A percentile compares a stretch with the other conserved stretches of the same genome.
These are phyloP conservation scores for Suillus subaureus DNA, from an alignment of 768 basidiomycete species.

Conservation along the genomic window DNA sequence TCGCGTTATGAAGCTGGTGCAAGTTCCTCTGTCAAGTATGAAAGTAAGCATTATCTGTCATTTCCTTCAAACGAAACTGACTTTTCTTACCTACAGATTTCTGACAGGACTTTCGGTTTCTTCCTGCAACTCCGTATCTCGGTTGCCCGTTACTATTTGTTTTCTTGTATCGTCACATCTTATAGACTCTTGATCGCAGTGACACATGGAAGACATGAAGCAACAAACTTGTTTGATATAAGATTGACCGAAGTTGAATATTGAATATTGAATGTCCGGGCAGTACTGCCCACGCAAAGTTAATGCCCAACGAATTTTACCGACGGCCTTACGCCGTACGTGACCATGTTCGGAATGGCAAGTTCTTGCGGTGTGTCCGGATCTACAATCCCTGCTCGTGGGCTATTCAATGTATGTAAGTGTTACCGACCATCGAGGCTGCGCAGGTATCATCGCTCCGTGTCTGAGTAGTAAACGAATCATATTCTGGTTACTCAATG, in stretches of 20 bases:
- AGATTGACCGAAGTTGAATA: no score
- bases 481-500: not conserved
- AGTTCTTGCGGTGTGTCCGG: not conserved
- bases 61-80: no score
- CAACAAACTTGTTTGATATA: no score
- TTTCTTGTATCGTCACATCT: no score
- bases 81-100: no score
- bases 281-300: slow-evolving; percentile 9
- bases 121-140: no score
- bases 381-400: not conserved
- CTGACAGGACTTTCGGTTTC: no score
- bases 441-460: not conserved
- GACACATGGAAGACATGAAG: slow-evolving; percentile 27
- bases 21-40: no score
- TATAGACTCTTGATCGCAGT: slow-evolving; percentile 38
- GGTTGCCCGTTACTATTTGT: no score
- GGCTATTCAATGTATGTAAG: not conserved
- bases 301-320: not conserved
- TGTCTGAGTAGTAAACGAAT: not conserved
- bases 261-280: no score
- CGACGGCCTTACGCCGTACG: not conserved
- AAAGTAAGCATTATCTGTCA: no score
- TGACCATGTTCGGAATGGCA: not conserved
- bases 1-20: no score
- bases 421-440: not conserved